Base-by-base conservation (phyloP, 345 rosid species). In the Eucalyptus caleyi region DNA sequence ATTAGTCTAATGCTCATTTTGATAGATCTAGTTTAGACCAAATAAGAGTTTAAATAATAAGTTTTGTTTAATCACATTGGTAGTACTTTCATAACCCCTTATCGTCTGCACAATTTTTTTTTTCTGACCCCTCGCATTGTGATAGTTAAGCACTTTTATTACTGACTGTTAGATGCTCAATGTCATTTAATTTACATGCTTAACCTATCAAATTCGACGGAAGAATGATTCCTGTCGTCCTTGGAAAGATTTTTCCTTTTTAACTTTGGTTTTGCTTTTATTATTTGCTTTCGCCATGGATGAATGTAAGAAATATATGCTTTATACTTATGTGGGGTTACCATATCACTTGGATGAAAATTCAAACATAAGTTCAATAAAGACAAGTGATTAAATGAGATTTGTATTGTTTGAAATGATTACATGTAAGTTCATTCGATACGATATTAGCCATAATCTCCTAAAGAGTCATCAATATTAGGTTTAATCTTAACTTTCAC, bases 341-440 rank as follows among this genome's bases (percentile, higher is more conserved):
- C 8, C 3, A 24, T 6, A 21, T 19, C 21, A 37, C 16, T 4
- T 11, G 9, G 30, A 77, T 77, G 85, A 3, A 21, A 23, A 77
- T 77, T 21, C 83, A 72, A 37, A 19, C 27, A 21, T 21, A 37
- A 37, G 8, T 77, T 37, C 5, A 2, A 72, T 72, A 37, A 72
- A 72, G 5, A 24, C 27, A 2, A 1, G 3, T 0, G 16, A 3
- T 37, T 11, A 77, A 77, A 77, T 40, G 47, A 77, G 47, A 21
- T 11, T 21, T 40, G 27, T 21, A 11, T 24, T 3, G 1, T 77
- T 1, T 10, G 23, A 72, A 13, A 21, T 19, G 15, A 21, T 37
- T 19, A 37, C 0, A 72, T n/a, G 4, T 65, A 65, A 65, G 77
- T 65, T 65, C 77, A n/a, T n/a, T 8, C 0, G 21, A n/a, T n/a